Conservation (phyloP, 306 rosid species). For the Pyrus communis region DNA sequence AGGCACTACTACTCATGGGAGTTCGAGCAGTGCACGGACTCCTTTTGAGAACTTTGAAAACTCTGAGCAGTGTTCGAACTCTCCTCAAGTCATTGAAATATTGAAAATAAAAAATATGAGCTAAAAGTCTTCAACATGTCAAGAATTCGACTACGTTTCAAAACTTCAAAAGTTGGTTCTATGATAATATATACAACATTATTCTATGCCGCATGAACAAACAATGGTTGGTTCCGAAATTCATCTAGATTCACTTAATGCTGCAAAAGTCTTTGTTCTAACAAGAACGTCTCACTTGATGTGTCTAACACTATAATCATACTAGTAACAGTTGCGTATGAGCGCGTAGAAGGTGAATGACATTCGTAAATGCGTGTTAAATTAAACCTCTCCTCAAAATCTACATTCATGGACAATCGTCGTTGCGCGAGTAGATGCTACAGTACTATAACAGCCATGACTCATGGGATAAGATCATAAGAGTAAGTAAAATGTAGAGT, state of each 20-base stretch:
- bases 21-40: too few species aligned
- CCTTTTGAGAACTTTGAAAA: neutral
- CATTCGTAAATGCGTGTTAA: neutral
- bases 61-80: neutral
- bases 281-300: conserved; percentile 10
- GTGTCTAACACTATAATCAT: neutral
- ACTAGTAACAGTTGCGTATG: neutral
- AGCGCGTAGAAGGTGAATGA: neutral
- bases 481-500: too few species aligned
- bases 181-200: neutral
- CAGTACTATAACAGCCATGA: neutral
- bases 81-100: neutral
- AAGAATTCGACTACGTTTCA: neutral
- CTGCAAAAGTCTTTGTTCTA: conserved; percentile 16
- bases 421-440: neutral
- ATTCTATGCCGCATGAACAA: neutral
- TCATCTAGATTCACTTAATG: neutral
- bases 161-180: neutral
- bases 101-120: neutral
- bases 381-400: neutral
- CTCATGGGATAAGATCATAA: neutral
- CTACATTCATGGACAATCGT: neutral
- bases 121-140: neutral
- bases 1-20: neutral
- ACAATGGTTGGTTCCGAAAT: neutral